Conservation (phyloP, 768 basidiomycete genomes). For the Mycena sanguinolenta region DNA sequence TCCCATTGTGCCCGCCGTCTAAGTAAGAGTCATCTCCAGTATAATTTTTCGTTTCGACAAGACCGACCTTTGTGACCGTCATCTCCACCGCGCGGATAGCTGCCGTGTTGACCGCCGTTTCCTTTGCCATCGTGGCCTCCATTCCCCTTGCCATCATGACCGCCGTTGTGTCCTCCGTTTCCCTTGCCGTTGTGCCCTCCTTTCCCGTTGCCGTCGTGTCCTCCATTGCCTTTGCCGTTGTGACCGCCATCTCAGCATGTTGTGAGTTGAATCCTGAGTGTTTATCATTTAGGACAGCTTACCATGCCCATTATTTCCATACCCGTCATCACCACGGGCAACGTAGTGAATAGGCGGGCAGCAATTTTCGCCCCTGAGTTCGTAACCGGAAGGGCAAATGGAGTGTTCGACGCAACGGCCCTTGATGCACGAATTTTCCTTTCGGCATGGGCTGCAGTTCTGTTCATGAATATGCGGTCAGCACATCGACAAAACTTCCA, state of each 20-base stretch:
- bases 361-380: not conserved
- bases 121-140: slow-evolving; percentile 9
- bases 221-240: not conserved
- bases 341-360: not conserved
- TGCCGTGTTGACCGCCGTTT: not conserved
- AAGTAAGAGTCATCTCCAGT: too few species aligned
- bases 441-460: slow-evolving; percentile 5
- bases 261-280: too few species aligned
- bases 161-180: too few species aligned
- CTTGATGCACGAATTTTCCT: slow-evolving; percentile 1
- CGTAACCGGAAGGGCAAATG: not conserved
- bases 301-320: not conserved
- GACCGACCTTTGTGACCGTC: too few species aligned
- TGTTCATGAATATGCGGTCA: not conserved
- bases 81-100: too few species aligned
- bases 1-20: not conserved
- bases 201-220: not conserved
- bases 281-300: not conserved
- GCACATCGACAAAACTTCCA: not conserved
- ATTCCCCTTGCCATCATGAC: not conserved
- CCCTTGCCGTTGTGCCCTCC: not conserved
- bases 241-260: not conserved
- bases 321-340: not conserved
- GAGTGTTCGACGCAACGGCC: not conserved
- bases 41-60: too few species aligned